Percentiles rank a stretch among this genome's conserved stretches.
Conservation (phyloP, 2,329 filamentous ascomycete species). For the Zarea fungicola region DNA sequence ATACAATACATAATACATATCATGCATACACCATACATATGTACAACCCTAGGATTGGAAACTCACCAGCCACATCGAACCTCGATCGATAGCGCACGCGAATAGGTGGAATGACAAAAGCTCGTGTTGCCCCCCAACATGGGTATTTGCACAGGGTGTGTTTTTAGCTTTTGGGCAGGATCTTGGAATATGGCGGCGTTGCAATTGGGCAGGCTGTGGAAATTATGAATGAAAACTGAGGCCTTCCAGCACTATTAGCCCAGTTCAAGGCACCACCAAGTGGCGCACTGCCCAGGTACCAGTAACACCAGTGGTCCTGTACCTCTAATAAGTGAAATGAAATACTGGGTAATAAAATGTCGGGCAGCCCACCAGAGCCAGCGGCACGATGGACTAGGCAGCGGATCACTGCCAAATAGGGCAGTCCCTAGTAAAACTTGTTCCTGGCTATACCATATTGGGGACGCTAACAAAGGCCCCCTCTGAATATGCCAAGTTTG, state of each 20-base stretch:
- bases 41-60: background rate
- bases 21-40: too few species aligned
- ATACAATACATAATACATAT: too few species aligned
- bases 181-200: background rate
- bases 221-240: constrained; percentile 7
- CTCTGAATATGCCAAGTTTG: background rate
- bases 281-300: too few species aligned
- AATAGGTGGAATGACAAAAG: background rate
- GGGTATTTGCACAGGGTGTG: background rate
- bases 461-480: background rate
- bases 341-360: too few species aligned
- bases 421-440: constrained; percentile 11
- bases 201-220: background rate
- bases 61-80: constrained; percentile 2
- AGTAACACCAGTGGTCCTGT: too few species aligned
- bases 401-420: constrained; percentile 11
- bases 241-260: too few species aligned
- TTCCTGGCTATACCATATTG: constrained; percentile 7
- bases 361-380: background rate
- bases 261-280: too few species aligned
- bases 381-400: constrained; percentile 3
- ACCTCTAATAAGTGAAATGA: too few species aligned
- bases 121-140: background rate
- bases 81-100: constrained; percentile 7
- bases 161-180: background rate